phyloP scores from a whole-genome alignment of 257 asterid species.

The Solanum lycopersicoides region DNA sequence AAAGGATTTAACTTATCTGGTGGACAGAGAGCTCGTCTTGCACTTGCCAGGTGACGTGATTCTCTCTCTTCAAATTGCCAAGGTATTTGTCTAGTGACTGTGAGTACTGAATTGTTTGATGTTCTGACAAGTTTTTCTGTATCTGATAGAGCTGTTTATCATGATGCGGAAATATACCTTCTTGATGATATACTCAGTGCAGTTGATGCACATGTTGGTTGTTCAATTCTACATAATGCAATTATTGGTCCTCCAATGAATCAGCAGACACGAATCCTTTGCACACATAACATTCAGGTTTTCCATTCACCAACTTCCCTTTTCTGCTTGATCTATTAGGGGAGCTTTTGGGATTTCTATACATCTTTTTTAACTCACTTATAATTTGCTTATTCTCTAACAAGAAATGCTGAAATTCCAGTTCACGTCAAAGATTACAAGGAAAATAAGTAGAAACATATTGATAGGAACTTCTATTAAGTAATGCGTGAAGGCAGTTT shows the following conservation, averaged over 20 bases:
- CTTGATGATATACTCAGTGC: conserved; percentile 97
- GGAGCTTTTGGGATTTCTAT: background rate
- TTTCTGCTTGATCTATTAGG: background rate
- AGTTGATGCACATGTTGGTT: conserved; percentile 93
- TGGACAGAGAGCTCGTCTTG: conserved; percentile 90
- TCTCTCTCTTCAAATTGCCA: background rate
- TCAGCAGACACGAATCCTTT: conserved; percentile 67
- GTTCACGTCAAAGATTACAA: background rate
- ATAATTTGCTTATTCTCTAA: background rate
- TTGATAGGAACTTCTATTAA: background rate
- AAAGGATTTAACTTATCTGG: conserved; percentile 88
- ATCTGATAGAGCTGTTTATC: conserved; percentile 71
- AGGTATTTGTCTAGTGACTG: background rate
- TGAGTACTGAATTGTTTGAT: background rate
- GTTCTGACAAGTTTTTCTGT: background rate
- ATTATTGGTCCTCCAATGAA: conserved; percentile 72
- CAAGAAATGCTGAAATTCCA: background rate
- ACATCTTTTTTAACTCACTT: background rate
- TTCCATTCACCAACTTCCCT: background rate
- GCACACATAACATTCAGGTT: conserved; percentile 95
- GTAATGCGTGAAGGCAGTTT: background rate
- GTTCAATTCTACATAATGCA: conserved; percentile 59
- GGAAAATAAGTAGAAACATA: background rate
- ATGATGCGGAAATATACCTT: conserved; percentile 50
- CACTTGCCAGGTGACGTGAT: conserved; percentile 69